These are phyloP conservation scores for Arthrinium phaeospermum DNA, from an alignment of 2,329 filamentous ascomycete species.

Conservation along the genomic window DNA sequence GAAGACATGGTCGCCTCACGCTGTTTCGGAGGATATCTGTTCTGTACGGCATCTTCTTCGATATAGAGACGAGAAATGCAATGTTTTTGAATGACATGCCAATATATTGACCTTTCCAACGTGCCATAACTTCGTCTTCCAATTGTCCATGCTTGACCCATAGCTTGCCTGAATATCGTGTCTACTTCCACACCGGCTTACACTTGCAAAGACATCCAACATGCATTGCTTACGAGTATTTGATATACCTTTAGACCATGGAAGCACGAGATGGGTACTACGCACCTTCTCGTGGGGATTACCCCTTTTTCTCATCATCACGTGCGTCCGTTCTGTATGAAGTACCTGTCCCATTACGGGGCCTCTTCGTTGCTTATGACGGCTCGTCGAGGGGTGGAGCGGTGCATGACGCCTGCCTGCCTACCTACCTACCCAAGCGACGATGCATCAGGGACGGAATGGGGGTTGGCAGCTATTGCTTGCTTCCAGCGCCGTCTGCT, in stretches of 20 bases:
- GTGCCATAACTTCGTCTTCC: no score
- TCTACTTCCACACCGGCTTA: background rate
- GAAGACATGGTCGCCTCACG: background rate
- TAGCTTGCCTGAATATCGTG: background rate
- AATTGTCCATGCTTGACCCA: no score
- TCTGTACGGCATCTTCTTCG: slow-evolving; percentile 14
- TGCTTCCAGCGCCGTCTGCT: no score
- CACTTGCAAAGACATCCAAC: background rate
- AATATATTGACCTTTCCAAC: background rate
- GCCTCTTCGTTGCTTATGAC: background rate
- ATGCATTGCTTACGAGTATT: background rate
- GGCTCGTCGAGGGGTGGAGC: background rate
- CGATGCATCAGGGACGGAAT: background rate
- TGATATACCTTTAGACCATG: background rate
- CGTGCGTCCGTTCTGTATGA: background rate
- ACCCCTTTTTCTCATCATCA: background rate
- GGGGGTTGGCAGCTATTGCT: background rate
- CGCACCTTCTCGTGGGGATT: background rate
- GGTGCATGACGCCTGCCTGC: no score
- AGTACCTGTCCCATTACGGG: background rate
- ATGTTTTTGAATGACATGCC: slow-evolving; percentile 8
- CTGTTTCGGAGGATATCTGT: slow-evolving; percentile 1
- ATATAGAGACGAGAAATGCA: slow-evolving; percentile 17
- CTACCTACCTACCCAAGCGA: background rate
- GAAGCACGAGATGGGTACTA: background rate